Base-by-base conservation (phyloP, 108 stramenopile genomes). In the Conticribra guillardii region DNA sequence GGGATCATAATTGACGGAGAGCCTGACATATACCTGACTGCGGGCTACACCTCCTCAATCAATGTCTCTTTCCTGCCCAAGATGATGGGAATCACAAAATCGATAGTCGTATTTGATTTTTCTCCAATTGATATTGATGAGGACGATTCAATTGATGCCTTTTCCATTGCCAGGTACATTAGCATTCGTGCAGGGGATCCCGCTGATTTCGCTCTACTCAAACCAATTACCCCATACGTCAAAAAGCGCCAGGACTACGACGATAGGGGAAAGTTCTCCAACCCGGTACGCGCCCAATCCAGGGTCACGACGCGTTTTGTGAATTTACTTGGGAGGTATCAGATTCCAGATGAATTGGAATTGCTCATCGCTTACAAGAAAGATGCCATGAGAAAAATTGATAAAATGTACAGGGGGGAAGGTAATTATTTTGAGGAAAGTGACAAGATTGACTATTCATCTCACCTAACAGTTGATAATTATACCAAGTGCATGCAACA, bases 401-500 rank as follows among this genome's bases (percentile, higher is more conserved):
- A 71, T 52, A 7, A 29, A 50, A 16, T 50, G 26, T 60, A 60
- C 18, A 29, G 69, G 56, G 62, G 49, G 17, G 2, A 30, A 26
- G 30, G 65, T 4, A 45, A 19, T 15, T 31, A 51, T 1, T 49
- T 49, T 37, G 32, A 62, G 16, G 47, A 64, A 24, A 23, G 15
- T 3, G 50, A 48, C 4, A 14, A n/a, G 5, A n/a, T 69, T 4
- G 74, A 76, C 29, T 69, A 62, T 61, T 44, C 60, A 18, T 54
- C 64, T 4, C 29, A 47, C 16, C 51, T 68, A 0, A 73, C 33
- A 11, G 11, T 60, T 9, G 68, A 70, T 1, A 77, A 69, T 65
- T 86, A 89, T 51, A 19, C 50, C 8, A 59, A 32, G 8, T 86
- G 82, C 41, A 82, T 79, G 78, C 56, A 82, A 37, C 19, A 65